Evolutionary conservation across 257 asterid genomes (phyloP).

Genomic region (Nicotiana paniculata): DNA sequence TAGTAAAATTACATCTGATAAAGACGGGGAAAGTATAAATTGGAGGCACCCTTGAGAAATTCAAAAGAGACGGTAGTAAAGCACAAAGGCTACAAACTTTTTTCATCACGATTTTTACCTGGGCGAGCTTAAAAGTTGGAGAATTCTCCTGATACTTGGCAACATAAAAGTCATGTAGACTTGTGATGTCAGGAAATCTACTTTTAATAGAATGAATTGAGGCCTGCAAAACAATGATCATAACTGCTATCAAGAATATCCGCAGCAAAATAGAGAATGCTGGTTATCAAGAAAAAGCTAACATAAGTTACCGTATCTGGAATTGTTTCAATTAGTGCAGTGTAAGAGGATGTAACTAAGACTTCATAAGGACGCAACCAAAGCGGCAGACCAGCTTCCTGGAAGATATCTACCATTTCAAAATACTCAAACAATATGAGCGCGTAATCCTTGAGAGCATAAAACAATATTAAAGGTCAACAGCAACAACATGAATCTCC

Average conservation of each 20-base stretch:
- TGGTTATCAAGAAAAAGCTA: neutral
- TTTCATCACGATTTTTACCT: slow-evolving; percentile 40
- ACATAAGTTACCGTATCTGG: slow-evolving; percentile 76
- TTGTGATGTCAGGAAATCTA: slow-evolving; percentile 75
- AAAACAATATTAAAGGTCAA: neutral
- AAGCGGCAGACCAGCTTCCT: slow-evolving; percentile 99
- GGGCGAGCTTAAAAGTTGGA: slow-evolving; percentile 88
- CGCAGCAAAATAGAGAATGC: neutral
- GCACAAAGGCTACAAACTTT: neutral
- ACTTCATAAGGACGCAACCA: slow-evolving; percentile 99
- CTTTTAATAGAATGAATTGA: slow-evolving; percentile 93
- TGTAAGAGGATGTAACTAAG: slow-evolving; percentile 86
- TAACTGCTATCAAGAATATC: neutral
- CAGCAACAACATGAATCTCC: neutral
- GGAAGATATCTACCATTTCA: slow-evolving; percentile 87
- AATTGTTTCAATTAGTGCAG: slow-evolving; percentile 98
- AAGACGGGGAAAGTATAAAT: neutral
- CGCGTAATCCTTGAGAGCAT: neutral
- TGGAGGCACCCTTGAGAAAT: neutral
- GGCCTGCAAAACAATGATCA: slow-evolving; percentile 49
- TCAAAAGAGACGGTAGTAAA: neutral
- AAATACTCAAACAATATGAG: slow-evolving; percentile 18
- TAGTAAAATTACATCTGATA: neutral
- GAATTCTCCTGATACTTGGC: slow-evolving; percentile 93
- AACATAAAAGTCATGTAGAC: slow-evolving; percentile 87